phyloP scores from a whole-genome alignment of 2,329 filamentous ascomycete species.

The Amauroascus verrucosus region DNA sequence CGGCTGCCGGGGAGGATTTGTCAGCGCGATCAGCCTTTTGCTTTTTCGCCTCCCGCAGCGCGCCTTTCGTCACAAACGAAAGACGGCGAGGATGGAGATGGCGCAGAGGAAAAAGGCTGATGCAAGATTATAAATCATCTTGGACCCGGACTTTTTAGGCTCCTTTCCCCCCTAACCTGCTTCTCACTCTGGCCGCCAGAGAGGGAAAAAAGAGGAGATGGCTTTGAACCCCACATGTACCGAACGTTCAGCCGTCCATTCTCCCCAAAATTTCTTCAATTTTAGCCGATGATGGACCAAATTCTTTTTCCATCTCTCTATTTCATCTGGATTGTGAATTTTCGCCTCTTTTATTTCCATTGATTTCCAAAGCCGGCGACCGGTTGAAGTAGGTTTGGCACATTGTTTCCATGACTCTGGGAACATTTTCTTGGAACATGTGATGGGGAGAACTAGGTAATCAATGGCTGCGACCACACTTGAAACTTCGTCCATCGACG shows the following conservation, averaged over 20 bases:
- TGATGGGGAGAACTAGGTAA: neutral
- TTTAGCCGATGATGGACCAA: neutral
- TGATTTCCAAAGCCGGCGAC: neutral
- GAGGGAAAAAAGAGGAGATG: neutral
- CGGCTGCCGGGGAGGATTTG: no score
- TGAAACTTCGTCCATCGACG: constrained; percentile 19
- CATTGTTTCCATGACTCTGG: neutral
- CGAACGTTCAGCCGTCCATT: neutral
- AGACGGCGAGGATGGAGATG: no score
- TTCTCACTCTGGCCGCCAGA: no score
- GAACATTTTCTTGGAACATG: neutral
- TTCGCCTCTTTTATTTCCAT: neutral
- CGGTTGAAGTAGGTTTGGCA: neutral
- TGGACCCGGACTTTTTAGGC: no score
- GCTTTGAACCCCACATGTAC: constrained; percentile 5
- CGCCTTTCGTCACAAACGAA: no score
- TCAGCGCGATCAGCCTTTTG: no score
- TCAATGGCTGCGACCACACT: constrained; percentile 12
- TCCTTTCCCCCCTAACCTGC: no score
- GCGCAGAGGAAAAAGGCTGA: no score
- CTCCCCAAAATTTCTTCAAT: neutral
- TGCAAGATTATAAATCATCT: neutral
- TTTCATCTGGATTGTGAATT: neutral
- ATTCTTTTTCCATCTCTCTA: neutral
- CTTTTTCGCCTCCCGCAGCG: no score